A percentile compares a stretch with the other conserved stretches of the same genome.
phyloP scores from a whole-genome alignment of 163 green algal genomes.

The Picocystis sp. region DNA sequence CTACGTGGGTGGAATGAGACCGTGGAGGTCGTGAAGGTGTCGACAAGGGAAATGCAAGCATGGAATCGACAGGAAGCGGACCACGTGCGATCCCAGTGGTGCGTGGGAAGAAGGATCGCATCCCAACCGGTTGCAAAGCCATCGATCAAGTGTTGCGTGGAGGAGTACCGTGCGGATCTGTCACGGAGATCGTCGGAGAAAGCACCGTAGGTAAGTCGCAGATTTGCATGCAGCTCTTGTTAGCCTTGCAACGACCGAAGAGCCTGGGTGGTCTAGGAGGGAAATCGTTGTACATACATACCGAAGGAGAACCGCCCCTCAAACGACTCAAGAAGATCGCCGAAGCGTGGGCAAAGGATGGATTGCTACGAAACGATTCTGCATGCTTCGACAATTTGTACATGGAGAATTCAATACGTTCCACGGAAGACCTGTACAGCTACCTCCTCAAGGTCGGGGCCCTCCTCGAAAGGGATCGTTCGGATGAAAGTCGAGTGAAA shows the following conservation, averaged over 20 bases:
- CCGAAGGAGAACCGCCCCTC: slow-evolving; percentile 41
- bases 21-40: no score
- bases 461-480: slow-evolving; percentile 1
- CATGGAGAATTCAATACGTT: slow-evolving; percentile 1
- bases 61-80: no score
- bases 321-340: slow-evolving; percentile 18
- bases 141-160: slow-evolving; percentile 34
- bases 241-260: slow-evolving; percentile 23
- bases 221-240: slow-evolving; percentile 44
- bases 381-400: slow-evolving; percentile 7
- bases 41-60: no score
- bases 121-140: slow-evolving; percentile 14
- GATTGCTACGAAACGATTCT: neutral
- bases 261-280: slow-evolving; percentile 24
- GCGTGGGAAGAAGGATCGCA: no score
- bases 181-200: slow-evolving; percentile 43
- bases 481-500: slow-evolving; percentile 16
- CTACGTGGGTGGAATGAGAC: no score
- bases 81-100: no score
- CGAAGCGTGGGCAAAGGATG: neutral
- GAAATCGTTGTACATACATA: slow-evolving; percentile 53
- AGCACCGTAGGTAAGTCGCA: slow-evolving; percentile 43
- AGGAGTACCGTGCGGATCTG: slow-evolving; percentile 26
- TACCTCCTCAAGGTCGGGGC: slow-evolving; percentile 1
- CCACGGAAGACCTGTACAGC: neutral